Evolutionary conservation across 139 green algal species (phyloP), one percentile per base, ranked within the genome.

Genomic region (Nannochloris sp.): DNA sequence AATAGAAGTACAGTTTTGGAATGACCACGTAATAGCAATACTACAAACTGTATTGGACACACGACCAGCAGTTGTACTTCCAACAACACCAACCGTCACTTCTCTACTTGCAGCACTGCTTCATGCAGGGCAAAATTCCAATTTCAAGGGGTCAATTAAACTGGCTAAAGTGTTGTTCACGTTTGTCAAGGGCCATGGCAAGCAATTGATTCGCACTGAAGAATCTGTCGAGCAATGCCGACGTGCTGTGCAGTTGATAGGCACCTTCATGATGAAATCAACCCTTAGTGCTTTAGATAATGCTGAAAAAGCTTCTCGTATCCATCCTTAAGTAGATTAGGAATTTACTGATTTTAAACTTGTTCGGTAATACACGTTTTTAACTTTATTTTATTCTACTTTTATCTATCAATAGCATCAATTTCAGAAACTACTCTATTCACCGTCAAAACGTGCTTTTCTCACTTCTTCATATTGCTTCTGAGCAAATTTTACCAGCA

Each of bases 401-500:
- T 19, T 51, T 19, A 19, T 19, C 19, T 51, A 27, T 19, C 42
- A 51, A 19, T 19, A 27, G 42, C 42, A 27, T 19, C 42, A 51
- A 19, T 19, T 51, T 19, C 42, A 27, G 42, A 19, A 27, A 19
- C 42, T 51, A 27, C 42, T 19, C 42, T 19, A 27, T 51, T 51
- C 19, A 19, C 42, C 19, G 19, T 19, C 42, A 51, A 19, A 19
- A 51, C 42, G 19, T 27, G 42, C 42, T 51, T 19, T 19, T 51
- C n/a, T 51, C 19, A 24, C 64, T 23, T 65, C 64, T 10, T 47
- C 63, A 35, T 39, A 46, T 36, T 63, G 54, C 36, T 53, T 12
- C 3, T 4, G 6, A 23, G 66, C 66, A 48, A 62, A 68, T 37
- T 67, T 58, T 19, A 75, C 68, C 35, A 75, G 57, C 68, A 75